Base-by-base conservation (phyloP, 2,329 filamentous ascomycete genomes). In the Fusarium palustre region DNA sequence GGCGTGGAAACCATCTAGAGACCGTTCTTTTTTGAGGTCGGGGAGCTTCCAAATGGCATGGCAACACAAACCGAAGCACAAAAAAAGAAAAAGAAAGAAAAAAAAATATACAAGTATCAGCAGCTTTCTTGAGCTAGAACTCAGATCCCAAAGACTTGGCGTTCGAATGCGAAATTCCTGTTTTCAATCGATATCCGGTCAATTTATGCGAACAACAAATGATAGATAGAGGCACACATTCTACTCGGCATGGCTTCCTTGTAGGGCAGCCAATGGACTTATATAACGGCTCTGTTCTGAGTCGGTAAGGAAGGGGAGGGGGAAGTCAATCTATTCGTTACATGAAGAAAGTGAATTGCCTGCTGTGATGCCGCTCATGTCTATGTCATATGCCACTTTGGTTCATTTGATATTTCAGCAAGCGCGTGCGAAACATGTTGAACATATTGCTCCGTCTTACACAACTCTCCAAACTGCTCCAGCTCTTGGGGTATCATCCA, bases 401-500 rank as follows among this genome's bases (percentile, higher is more conserved):
- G 22, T 59, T 41, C 48, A 53, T 28, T 7, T 47, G 30, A 47
- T 50, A 52, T 30, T 65, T 39, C 49, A 56, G 41, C 25, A 56
- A 55, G 41, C 24, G 25, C 39, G 28, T 36, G n/a, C 33, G 20
- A 52, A 39, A 45, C 30, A 38, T 41, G 12, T 13, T 50, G 20
- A 46, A 34, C 41, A 12, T 47, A 24, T 24, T 20, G 9, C 22
- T 42, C 22, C 39, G 5, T 48, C 36, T 61, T 68, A 81, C 31
- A 80, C 58, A 22, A 69, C 79, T 68, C 85, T 78, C 85, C 85
- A 87, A 18, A 86, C 78, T 30, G 85, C 85, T 39, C 83, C 84
- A 15, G 82, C 82, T 60, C 78, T 73, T 22, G 76, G 79, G 64
- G 74, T 75, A 69, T 77, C 72, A 58, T 80, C 78, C 18, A 76